Evolutionary conservation across 164 flowering plant genomes (phyloP), one percentile per base, ranked within the genome.

Genomic region (Paratinospora sagittata): DNA sequence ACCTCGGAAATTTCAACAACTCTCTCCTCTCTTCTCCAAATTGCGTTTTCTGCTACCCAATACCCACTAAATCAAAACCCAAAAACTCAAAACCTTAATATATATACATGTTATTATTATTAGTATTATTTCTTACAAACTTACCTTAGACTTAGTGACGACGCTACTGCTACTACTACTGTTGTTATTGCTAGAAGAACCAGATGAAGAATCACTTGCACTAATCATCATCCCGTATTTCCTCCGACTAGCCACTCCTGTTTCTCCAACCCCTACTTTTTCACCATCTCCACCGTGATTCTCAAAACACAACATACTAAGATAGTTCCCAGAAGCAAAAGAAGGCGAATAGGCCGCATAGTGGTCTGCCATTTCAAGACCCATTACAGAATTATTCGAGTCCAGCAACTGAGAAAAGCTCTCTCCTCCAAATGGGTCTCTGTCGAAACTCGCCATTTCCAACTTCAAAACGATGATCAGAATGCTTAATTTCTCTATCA

Each of bases 261-360:
- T n/a, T n/a, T n/a, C n/a, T n/a, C n/a, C n/a, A n/a, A n/a, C n/a
- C n/a, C n/a, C n/a, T n/a, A n/a, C 70, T 23, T 24, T 64, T 49
- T 71, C 81, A 6, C 66, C 68, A 39, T 78, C 72, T 24, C 61
- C 55, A 10, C 70, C 49, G 49, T 69, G 69, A 63, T 69, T 78
- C 3, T 87, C 89, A 63, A 89, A 89, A 70, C 93, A 87, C 14
- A 88, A 83, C 90, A 88, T 86, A 47, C 80, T 81, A 8, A 83
- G 78, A 55, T 85, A 63, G 34, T 78, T 78, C 8, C 61, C 74
- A 33, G 71, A 12, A 19, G 82, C 63, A 76, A 73, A 79, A 9
- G 78, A 63, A 19, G 83, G 63, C 27, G 81, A 26, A 57, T 69
- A 77, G n/a, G n/a, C n/a, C 27, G 57, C 72, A 60, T 71, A 74